Conservation (phyloP, 2,329 filamentous ascomycete species). For the Aspergillus quadricinctus region DNA sequence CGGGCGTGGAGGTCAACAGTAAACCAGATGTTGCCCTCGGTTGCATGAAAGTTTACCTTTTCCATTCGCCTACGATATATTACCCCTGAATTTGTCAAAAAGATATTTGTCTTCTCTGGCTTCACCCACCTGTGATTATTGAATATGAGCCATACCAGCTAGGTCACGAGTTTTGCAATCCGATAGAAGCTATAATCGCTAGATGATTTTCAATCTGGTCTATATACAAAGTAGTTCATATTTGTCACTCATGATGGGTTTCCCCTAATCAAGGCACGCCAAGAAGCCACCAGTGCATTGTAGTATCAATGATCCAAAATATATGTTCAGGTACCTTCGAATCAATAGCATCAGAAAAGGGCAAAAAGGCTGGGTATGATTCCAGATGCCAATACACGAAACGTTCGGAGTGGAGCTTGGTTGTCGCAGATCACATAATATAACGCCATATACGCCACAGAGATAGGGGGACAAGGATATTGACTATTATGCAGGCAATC, state of each 20-base stretch:
- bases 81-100: neutral
- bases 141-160: neutral
- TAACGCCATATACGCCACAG: conserved; percentile 13
- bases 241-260: too few relatives aligned
- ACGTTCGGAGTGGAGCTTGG: conserved; percentile 27
- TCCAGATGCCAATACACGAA: conserved; percentile 20
- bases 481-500: neutral
- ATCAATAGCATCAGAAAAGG: neutral
- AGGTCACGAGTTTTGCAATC: neutral
- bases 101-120: neutral
- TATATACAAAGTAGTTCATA: neutral
- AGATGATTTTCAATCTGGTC: neutral
- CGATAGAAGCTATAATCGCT: neutral
- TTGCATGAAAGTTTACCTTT: neutral
- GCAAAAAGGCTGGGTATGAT: conserved; percentile 12
- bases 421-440: conserved; percentile 15
- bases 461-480: conserved; percentile 1
- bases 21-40: conserved; percentile 4
- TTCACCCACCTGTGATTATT: neutral
- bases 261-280: too few relatives aligned
- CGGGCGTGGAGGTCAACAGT: conserved; percentile 31
- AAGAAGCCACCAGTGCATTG: neutral
- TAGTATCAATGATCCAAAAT: neutral
- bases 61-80: conserved; percentile 1
- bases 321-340: neutral